These are phyloP conservation scores for Dactylellina parvicollis DNA, from an alignment of 2,329 filamentous ascomycete genomes.

Conservation along the genomic window DNA sequence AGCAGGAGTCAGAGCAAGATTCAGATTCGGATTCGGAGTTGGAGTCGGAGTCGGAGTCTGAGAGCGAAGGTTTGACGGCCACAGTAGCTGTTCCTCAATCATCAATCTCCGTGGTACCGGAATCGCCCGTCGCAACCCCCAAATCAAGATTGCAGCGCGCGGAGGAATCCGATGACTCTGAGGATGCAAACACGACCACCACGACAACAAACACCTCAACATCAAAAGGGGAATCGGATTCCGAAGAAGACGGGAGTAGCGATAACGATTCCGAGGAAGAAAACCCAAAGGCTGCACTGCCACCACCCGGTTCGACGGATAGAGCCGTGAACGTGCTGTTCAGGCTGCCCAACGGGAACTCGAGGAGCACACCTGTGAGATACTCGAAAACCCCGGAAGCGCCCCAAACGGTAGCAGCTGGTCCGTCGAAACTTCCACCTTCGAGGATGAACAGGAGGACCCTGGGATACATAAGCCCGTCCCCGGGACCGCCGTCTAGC, in stretches of 20 bases:
- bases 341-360: constrained; percentile 17
- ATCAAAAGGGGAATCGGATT: constrained; percentile 7
- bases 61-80: neutral
- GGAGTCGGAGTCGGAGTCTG: constrained; percentile 4
- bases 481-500: constrained; percentile 43
- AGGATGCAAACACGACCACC: neutral
- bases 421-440: constrained; percentile 34
- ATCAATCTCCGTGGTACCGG: constrained; percentile 30
- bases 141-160: neutral
- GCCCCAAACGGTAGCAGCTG: neutral
- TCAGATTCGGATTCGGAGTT: neutral
- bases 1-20: neutral
- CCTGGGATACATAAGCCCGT: constrained; percentile 49
- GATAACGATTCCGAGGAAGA: constrained; percentile 8
- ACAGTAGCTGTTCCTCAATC: constrained; percentile 2
- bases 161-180: constrained; percentile 15
- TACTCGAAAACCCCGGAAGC: constrained; percentile 44
- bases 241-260: neutral
- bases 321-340: constrained; percentile 40
- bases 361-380: constrained; percentile 3
- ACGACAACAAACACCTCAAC: constrained; percentile 11
- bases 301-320: constrained; percentile 4
- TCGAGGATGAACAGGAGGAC: constrained; percentile 50
- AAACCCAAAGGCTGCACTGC: neutral
- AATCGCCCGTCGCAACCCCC: constrained; percentile 17